Evolutionary conservation across 1,139 yeast genomes (phyloP), one percentile per base, ranked within the genome.

Genomic region (Entelexis paramagnoliae): DNA sequence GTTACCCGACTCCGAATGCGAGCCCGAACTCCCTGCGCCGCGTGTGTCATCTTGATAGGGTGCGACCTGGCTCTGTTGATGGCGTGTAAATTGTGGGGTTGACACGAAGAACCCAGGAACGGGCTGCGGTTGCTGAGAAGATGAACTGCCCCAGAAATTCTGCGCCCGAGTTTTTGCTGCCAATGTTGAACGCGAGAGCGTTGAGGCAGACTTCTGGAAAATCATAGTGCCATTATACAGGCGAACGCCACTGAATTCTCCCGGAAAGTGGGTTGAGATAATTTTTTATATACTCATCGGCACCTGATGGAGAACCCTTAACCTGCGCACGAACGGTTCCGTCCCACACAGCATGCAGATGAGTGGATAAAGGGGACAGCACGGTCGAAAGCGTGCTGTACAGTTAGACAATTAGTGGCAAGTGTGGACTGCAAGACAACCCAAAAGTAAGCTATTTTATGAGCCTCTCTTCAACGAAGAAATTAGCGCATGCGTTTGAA

Each of bases 21-120:
- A 17, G 43, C 52, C 36, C 28, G 52, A 48, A 16, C 26, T 51
- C 1, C 56, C 58, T 20, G 55, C 54, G 17, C 50, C 58, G 28
- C 58, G 49, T 10, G 52, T 47, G 20, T 58, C 59, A 26, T 56
- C 59, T 8, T 40, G 17, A 26, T 54, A 53, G 1, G 41, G 47
- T 20, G 63, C 64, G 24, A 69, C 60, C 59, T 68, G 72, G 9
- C 65, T 62, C 14, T 51, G 51, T 58, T 69, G 71, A 54, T 68
- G 72, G 24, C 72, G 63, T 32, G 66, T 65, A 45, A 68, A 64
- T 55, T 69, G 72, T 46, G 64, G 66, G 4, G 73, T 70, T 16
- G 72, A 64, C 39, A 68, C 66, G 51, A 70, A 70, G 55, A 70
- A 70, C 13, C 68, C 65, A 29, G 69, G 66, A n/a, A 49, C 54